phyloP scores from a whole-genome alignment of 1,139 yeast species.

The Wickerhamiella infanticola region DNA sequence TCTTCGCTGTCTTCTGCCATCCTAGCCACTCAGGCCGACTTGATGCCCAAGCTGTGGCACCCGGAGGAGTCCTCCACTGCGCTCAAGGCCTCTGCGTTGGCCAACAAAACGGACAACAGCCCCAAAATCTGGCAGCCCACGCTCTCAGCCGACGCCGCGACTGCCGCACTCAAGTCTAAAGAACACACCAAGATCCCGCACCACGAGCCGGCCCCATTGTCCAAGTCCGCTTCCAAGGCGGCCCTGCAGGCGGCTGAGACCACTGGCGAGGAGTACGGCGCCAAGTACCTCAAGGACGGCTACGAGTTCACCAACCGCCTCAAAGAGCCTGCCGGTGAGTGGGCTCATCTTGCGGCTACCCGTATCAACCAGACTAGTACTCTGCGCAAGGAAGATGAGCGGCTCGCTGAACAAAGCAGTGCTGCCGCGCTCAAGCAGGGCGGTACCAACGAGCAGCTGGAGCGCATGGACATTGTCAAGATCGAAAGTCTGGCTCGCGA shows the following conservation, averaged over 20 bases:
- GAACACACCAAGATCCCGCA: constrained; percentile 7
- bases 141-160: constrained; percentile 18
- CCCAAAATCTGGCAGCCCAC: constrained; percentile 23
- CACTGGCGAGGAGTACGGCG: constrained; percentile 24
- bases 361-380: not conserved
- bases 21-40: constrained; percentile 23
- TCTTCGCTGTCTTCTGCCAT: constrained; percentile 26
- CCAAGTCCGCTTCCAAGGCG: constrained; percentile 18
- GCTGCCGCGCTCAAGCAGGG: constrained; percentile 11
- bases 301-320: constrained; percentile 21
- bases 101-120: constrained; percentile 18
- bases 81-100: constrained; percentile 25
- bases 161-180: constrained; percentile 19
- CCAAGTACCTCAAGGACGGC: constrained; percentile 23
- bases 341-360: constrained; percentile 7
- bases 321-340: constrained; percentile 4
- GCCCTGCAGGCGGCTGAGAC: constrained; percentile 20
- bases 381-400: constrained; percentile 1
- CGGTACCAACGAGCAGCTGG: constrained; percentile 6
- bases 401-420: constrained; percentile 8
- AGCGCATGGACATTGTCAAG: constrained; percentile 13
- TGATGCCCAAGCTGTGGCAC: constrained; percentile 25
- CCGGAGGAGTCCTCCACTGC: constrained; percentile 22
- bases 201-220: constrained; percentile 5
- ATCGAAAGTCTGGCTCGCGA: constrained; percentile 23